Evolutionary conservation across 2,329 filamentous ascomycete genomes (phyloP).

Genomic region (Beauveria sp.): DNA sequence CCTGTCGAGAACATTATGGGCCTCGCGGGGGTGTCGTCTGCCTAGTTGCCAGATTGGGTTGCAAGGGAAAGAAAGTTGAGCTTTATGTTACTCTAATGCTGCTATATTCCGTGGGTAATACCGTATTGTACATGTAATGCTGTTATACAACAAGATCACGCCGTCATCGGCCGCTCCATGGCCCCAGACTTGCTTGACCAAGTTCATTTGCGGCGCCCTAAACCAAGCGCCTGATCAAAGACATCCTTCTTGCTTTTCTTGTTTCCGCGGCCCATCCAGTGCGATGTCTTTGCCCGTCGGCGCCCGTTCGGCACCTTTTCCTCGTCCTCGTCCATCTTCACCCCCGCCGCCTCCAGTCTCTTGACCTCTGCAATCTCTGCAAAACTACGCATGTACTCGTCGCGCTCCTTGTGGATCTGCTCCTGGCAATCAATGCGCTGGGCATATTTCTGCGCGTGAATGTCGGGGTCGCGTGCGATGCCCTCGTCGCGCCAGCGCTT

Average conservation of each 20-base stretch:
- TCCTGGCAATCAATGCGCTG: conserved; percentile 12
- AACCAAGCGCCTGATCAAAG: not conserved
- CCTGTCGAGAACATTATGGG: too few relatives aligned
- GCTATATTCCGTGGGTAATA: not conserved
- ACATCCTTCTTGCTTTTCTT: not conserved
- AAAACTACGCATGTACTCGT: conserved; percentile 18
- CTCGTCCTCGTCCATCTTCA: too few relatives aligned
- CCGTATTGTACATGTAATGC: not conserved
- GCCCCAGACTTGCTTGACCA: too few relatives aligned
- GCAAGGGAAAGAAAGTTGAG: not conserved
- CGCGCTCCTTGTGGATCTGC: conserved; percentile 19
- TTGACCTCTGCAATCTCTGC: not conserved
- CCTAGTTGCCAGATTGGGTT: not conserved
- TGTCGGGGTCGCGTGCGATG: conserved; percentile 36
- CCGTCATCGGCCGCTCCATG: not conserved
- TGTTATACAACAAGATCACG: not conserved
- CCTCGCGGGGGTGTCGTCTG: not conserved
- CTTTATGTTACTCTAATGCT: not conserved
- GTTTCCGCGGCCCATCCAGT: too few relatives aligned
- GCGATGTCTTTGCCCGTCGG: not conserved
- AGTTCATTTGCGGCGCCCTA: not conserved
- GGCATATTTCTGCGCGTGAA: conserved; percentile 28
- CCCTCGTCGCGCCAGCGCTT: conserved; percentile 51
- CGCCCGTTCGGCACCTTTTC: not conserved
- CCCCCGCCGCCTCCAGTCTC: not conserved